phyloP scores from a whole-genome alignment of 805 yeast species.

The Starmerella sp. region DNA sequence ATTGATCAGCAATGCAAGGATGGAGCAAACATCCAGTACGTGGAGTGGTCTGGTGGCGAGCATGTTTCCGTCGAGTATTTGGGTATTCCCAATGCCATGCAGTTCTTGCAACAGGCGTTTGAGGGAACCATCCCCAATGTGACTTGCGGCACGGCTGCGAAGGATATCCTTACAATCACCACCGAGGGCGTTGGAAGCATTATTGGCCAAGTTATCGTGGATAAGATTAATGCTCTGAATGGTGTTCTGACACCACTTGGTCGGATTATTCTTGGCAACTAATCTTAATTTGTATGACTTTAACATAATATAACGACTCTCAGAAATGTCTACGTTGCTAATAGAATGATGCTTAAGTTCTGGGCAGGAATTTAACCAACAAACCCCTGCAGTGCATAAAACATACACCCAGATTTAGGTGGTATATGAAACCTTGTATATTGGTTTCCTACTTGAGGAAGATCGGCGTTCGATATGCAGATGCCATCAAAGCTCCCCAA shows the following conservation, averaged over 20 bases:
- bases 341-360: too few species aligned
- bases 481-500: too few species aligned
- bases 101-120: constrained; percentile 12
- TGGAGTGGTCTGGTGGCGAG: neutral
- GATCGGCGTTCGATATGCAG: too few species aligned
- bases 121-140: constrained; percentile 8
- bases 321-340: too few species aligned
- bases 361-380: too few species aligned
- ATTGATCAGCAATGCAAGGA: constrained; percentile 5
- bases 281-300: neutral
- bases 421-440: too few species aligned
- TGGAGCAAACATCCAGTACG: constrained; percentile 8
- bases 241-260: constrained; percentile 6
- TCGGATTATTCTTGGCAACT: neutral
- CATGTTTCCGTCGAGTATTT: constrained; percentile 1
- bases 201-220: constrained; percentile 4
- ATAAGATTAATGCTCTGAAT: neutral
- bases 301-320: too few species aligned
- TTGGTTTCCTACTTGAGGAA: too few species aligned
- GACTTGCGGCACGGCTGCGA: constrained; percentile 1
- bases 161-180: constrained; percentile 1
- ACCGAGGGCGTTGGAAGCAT: neutral
- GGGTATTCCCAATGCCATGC: constrained; percentile 8
- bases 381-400: too few species aligned
- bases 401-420: too few species aligned